Conservation (phyloP, 495 filamentous ascomycete genomes). For the Rostrohypoxylon terebratum region DNA sequence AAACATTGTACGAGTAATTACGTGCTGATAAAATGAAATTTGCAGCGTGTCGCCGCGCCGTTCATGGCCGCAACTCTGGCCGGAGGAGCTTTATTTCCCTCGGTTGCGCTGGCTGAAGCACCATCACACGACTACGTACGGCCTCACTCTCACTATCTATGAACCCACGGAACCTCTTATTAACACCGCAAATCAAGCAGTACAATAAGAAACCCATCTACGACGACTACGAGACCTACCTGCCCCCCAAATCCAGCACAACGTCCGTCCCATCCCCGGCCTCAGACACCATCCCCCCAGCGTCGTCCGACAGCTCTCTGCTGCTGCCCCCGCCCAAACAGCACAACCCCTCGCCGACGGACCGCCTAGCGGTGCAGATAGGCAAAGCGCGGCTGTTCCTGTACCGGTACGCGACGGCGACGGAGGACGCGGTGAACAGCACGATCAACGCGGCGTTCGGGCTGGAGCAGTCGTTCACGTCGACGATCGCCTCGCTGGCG, state of each 20-base stretch:
- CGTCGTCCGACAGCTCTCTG: constrained; percentile 37
- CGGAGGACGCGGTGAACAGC: constrained; percentile 82
- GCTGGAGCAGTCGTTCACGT: constrained; percentile 85
- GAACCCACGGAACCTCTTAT: not conserved
- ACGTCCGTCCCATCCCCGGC: constrained; percentile 49
- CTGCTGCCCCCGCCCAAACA: constrained; percentile 48
- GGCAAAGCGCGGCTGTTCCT: constrained; percentile 82
- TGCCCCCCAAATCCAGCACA: constrained; percentile 53
- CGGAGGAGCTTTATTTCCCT: constrained; percentile 59
- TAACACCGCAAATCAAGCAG: constrained; percentile 46
- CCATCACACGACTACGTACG: constrained; percentile 54
- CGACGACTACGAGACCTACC: constrained; percentile 69
- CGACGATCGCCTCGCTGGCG: constrained; percentile 85
- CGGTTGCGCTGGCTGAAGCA: constrained; percentile 60
- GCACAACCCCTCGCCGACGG: constrained; percentile 82
- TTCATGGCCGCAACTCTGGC: constrained; percentile 60
- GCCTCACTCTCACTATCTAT: constrained; percentile 7
- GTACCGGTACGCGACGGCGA: constrained; percentile 74
- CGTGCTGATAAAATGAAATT: constrained; percentile 31
- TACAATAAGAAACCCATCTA: constrained; percentile 85
- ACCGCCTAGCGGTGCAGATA: constrained; percentile 88
- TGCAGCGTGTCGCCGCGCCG: constrained; percentile 58
- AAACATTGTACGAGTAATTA: not conserved
- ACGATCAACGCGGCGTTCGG: constrained; percentile 78
- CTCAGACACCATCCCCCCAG: constrained; percentile 44